Base-by-base conservation (phyloP, 148 eudicot species). In the Cornus florida region DNA sequence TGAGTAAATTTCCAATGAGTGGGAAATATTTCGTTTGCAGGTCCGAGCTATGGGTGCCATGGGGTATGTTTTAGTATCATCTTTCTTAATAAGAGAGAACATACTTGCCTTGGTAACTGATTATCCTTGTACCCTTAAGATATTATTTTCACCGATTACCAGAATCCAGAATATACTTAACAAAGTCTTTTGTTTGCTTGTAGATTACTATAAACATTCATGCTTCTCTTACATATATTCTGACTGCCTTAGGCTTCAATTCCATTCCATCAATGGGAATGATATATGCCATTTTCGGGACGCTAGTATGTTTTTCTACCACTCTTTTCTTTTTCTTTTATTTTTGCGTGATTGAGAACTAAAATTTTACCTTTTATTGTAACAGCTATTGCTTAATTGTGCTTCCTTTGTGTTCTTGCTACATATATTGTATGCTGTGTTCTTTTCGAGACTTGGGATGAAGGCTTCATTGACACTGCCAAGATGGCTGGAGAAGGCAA, bases 181-280 rank as follows among this genome's bases (percentile, higher is more conserved):
- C 23, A n/a, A 24, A 79, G 20, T 8, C 77, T 39, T 50, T 68
- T 31, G 69, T 78, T 70, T 69, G 32, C 48, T 39, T 82, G 85
- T 80, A 92, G 98, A 95, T 95, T 83, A 93, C 97, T 3, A 74
- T 93, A 82, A 95, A 93, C 71, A 86, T 93, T 81, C 99, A 95
- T 80, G 97, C 99, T 66, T 83, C 88, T 14, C 86, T 93, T 39
- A 83, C 97, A 67, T 80, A 82, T 62, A 77, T 92, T 77, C 75
- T 91, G 64, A 89, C 94, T 68, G 78, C 91, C 17, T 33, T 95
- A 56, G 97, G 99, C 33, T 77, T 92, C 74, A 80, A 80, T 70
- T 67, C 91, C 17, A 88, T 93, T 80, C 97, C 95, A 39, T 90
- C 99, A 22, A 93, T 95, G 99, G 75, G 77, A 70, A 31, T 81